phyloP scores from a whole-genome alignment of 371 early-diverging fungal genomes.

The Parasitella parasitica region DNA sequence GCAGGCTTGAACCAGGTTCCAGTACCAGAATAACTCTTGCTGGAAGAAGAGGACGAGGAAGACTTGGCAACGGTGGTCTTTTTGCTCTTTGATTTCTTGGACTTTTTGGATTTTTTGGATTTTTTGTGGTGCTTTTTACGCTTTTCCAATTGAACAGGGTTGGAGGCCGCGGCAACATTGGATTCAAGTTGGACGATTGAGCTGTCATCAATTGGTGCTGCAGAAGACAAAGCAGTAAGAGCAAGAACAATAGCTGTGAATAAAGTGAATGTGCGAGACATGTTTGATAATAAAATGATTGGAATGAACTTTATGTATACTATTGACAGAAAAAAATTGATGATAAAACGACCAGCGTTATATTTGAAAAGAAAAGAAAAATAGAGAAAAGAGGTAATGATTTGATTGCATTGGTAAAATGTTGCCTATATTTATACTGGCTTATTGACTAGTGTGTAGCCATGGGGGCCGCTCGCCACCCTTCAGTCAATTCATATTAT shows the following conservation, averaged over 20 bases:
- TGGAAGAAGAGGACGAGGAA: neutral
- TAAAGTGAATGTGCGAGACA: constrained; percentile 23
- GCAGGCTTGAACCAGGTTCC: constrained; percentile 31
- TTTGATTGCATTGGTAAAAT: neutral
- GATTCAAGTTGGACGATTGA: neutral
- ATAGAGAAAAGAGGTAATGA: constrained; percentile 7
- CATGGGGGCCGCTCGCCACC: neutral
- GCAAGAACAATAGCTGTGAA: constrained; percentile 14
- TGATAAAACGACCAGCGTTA: constrained; percentile 25
- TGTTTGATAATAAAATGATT: constrained; percentile 7
- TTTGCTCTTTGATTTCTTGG: neutral
- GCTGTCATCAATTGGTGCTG: constrained; percentile 10
- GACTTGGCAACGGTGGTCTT: neutral
- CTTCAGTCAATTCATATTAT: neutral
- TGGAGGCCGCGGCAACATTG: neutral
- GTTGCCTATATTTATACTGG: neutral
- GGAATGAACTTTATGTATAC: constrained; percentile 3
- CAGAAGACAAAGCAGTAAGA: constrained; percentile 11
- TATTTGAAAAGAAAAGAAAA: neutral
- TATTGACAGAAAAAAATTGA: neutral
- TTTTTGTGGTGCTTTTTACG: constrained; percentile 9
- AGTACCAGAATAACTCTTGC: constrained; percentile 15
- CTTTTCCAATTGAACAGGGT: constrained; percentile 1
- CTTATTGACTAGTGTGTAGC: neutral
- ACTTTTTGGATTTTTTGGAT: neutral